Evolutionary conservation across 306 rosid species (phyloP).

Genomic region (Glycine latifolia): DNA sequence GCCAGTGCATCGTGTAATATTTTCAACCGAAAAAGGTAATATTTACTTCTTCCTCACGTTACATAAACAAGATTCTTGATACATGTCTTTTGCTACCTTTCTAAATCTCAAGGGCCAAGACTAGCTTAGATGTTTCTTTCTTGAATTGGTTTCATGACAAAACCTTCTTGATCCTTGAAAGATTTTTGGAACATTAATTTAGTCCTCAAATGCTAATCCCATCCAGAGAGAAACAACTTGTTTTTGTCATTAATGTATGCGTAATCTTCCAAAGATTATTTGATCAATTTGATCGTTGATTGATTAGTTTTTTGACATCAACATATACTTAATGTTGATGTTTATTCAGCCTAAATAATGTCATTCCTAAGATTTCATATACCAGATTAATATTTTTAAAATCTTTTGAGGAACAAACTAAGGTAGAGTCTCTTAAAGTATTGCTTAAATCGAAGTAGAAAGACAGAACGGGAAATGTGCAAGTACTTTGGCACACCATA

Average conservation of each 20-base stretch:
- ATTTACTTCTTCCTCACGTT: slow-evolving; percentile 55
- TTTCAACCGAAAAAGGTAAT: slow-evolving; percentile 20
- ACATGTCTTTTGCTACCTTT: slow-evolving; percentile 18
- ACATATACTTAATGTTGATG: background rate
- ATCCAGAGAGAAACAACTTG: background rate
- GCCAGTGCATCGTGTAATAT: background rate
- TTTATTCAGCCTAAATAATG: background rate
- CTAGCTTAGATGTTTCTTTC: slow-evolving; percentile 5
- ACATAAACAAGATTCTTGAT: background rate
- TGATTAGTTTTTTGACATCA: slow-evolving; percentile 2
- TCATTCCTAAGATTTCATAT: too few relatives aligned
- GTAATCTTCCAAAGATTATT: background rate
- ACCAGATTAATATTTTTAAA: too few relatives aligned
- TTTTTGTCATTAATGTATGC: background rate
- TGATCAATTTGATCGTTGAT: background rate
- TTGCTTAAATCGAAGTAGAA: background rate
- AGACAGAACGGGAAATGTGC: background rate
- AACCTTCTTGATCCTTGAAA: background rate
- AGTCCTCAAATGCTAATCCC: background rate
- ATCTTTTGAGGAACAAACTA: background rate
- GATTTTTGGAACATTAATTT: background rate
- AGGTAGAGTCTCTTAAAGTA: background rate
- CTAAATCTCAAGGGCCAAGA: background rate
- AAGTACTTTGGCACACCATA: background rate
- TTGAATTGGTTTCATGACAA: background rate